Percentiles rank a stretch among this genome's conserved stretches.
Evolutionary conservation across 176 grass and related monocot species (phyloP).

Genomic region (Ensete glaucum): DNA sequence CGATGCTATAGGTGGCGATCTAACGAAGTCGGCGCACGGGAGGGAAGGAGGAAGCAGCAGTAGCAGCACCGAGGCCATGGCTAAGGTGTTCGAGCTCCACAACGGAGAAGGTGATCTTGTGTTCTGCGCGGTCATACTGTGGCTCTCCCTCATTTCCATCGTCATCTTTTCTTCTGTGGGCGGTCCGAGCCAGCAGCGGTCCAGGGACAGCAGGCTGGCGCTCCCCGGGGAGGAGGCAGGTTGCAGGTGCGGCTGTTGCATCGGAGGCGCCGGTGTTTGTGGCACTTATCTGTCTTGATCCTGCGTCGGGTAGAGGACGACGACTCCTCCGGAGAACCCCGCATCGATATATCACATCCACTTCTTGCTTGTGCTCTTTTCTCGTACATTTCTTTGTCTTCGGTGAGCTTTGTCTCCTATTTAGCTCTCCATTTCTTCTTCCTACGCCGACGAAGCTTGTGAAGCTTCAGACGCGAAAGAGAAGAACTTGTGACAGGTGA

Average conservation of each 20-base stretch:
- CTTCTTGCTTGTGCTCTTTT: neutral
- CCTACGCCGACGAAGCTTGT: too few relatives aligned
- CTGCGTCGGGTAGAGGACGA: too few relatives aligned
- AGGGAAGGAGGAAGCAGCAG: too few relatives aligned
- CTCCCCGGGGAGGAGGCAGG: conserved; percentile 31
- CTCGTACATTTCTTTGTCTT: too few relatives aligned
- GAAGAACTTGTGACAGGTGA: too few relatives aligned
- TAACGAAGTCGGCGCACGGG: too few relatives aligned
- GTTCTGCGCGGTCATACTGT: conserved; percentile 45
- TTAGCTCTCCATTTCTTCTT: too few relatives aligned
- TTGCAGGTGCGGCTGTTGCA: conserved; percentile 39
- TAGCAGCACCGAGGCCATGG: neutral
- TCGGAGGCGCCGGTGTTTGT: conserved; percentile 30
- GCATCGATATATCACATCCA: too few relatives aligned
- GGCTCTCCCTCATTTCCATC: conserved; percentile 38
- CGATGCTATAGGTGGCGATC: too few relatives aligned
- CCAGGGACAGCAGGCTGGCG: conserved; percentile 22
- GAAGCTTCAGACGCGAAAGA: too few relatives aligned
- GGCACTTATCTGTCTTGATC: conserved; percentile 49
- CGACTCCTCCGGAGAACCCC: too few relatives aligned
- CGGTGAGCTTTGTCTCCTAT: too few relatives aligned
- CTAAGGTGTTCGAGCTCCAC: neutral
- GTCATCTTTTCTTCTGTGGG: conserved; percentile 32
- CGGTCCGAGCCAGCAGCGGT: neutral
- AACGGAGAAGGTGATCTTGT: conserved; percentile 24